Evolutionary conservation across 163 green algal species (phyloP).

Genomic region (Scenedesmus sp.): DNA sequence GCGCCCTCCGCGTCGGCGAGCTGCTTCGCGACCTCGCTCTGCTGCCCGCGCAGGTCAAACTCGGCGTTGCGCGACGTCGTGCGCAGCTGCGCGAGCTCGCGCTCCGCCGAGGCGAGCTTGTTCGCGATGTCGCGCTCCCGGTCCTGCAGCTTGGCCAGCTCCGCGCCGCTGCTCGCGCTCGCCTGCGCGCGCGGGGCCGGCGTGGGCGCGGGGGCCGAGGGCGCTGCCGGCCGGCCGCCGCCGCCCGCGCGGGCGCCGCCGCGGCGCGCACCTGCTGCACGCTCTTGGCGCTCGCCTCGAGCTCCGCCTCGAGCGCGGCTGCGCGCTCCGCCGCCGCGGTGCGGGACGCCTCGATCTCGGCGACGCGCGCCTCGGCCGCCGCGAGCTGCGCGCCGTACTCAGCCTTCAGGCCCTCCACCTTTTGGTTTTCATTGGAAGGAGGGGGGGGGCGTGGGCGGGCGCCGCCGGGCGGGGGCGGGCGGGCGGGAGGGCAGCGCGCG

Average conservation of each 20-base stretch:
- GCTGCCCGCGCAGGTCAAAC: conserved; percentile 35
- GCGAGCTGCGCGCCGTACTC: conserved; percentile 17
- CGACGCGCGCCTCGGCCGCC: conserved; percentile 32
- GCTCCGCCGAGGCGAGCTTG: conserved; percentile 29
- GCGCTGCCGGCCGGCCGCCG: too few species aligned
- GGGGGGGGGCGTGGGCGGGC: too few species aligned
- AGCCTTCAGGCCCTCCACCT: conserved; percentile 4
- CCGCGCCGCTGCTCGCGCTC: conserved; percentile 8
- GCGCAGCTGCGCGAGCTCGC: conserved; percentile 22
- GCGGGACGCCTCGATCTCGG: conserved; percentile 17
- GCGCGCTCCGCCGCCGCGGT: conserved; percentile 18
- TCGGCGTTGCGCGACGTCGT: conserved; percentile 24
- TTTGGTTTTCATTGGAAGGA: too few species aligned
- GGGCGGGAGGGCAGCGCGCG: neutral
- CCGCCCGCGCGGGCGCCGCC: too few species aligned
- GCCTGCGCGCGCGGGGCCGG: neutral
- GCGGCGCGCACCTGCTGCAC: conserved; percentile 17
- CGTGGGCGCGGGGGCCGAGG: neutral
- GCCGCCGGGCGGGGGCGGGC: too few species aligned
- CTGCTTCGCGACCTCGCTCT: neutral
- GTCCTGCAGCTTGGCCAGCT: conserved; percentile 27
- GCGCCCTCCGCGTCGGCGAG: neutral
- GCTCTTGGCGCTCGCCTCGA: conserved; percentile 2
- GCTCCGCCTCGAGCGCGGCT: conserved; percentile 2
- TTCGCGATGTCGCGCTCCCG: conserved; percentile 14